Evolutionary conservation across 805 yeast genomes (phyloP).

Genomic region (Vanderwaltozyma tropicalis): DNA sequence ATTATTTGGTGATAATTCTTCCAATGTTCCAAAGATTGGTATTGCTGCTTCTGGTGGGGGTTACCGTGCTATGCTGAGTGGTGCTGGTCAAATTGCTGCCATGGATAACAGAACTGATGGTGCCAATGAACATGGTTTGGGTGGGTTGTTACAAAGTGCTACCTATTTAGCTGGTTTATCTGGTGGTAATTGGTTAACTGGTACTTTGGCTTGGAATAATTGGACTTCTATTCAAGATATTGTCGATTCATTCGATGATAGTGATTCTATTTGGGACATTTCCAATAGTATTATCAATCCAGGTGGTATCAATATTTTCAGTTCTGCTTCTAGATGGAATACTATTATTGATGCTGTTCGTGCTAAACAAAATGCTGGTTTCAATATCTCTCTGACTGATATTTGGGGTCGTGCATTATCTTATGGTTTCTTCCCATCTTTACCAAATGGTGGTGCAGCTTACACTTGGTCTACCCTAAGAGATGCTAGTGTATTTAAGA

Average conservation of each 20-base stretch:
- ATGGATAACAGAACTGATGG: constrained; percentile 65
- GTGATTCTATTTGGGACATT: constrained; percentile 56
- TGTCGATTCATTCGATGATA: constrained; percentile 27
- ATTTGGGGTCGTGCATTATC: constrained; percentile 74
- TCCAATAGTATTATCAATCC: constrained; percentile 51
- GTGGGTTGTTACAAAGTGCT: constrained; percentile 63
- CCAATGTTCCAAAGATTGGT: constrained; percentile 36
- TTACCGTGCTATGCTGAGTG: constrained; percentile 76
- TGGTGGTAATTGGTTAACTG: constrained; percentile 80
- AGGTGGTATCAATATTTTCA: constrained; percentile 51
- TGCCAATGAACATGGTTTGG: constrained; percentile 47
- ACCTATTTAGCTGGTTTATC: constrained; percentile 70
- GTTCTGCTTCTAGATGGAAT: constrained; percentile 44
- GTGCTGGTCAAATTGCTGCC: constrained; percentile 78
- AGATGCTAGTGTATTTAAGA: constrained; percentile 48
- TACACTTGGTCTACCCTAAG: constrained; percentile 51
- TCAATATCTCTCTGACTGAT: constrained; percentile 55
- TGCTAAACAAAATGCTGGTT: constrained; percentile 55
- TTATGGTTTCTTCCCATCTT: constrained; percentile 57
- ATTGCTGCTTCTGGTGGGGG: constrained; percentile 80
- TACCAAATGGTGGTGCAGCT: constrained; percentile 53
- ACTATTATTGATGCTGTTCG: constrained; percentile 45
- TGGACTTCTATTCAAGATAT: constrained; percentile 64
- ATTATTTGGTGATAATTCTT: constrained; percentile 13
- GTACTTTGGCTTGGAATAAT: constrained; percentile 58